Percentiles rank a stretch among this genome's conserved stretches.
Conservation (phyloP, 2,329 filamentous ascomycete species). For the Thielaviopsis musarum region DNA sequence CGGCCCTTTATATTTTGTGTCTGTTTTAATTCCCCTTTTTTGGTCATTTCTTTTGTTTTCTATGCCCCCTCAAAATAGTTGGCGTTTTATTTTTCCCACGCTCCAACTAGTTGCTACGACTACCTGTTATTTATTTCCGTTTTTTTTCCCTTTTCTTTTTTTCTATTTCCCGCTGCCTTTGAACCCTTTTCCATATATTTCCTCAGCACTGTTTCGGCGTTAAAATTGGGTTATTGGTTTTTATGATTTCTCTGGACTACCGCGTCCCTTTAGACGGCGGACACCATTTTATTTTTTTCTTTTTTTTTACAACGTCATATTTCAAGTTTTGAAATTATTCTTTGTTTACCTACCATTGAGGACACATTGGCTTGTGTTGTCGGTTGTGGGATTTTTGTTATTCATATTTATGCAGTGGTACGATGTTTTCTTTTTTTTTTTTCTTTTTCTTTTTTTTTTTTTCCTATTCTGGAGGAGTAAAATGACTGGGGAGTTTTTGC, state of each 20-base stretch:
- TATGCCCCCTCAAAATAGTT: not conserved
- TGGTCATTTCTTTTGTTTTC: conserved; percentile 1
- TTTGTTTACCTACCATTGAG: not conserved
- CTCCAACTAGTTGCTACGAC: conserved; percentile 5
- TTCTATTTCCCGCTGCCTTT: conserved; percentile 1
- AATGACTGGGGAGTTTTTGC: conserved; percentile 6
- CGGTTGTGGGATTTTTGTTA: not conserved
- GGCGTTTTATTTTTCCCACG: conserved; percentile 1
- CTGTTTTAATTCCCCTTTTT: not conserved
- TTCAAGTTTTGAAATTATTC: conserved; percentile 1
- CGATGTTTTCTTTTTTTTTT: conserved; percentile 6
- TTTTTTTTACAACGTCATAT: not conserved
- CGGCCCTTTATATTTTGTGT: conserved; percentile 2
- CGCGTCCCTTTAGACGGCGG: conserved; percentile 7
- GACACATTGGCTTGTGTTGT: not conserved
- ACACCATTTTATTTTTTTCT: conserved; percentile 4
- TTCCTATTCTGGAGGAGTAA: conserved; percentile 4
- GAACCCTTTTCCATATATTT: not conserved
- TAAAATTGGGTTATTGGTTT: conserved; percentile 7
- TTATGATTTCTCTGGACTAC: conserved; percentile 5
- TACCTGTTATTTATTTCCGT: conserved; percentile 3
- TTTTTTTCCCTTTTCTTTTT: conserved; percentile 1
- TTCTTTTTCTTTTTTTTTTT: conserved; percentile 1
- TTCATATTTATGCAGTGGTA: conserved; percentile 9
- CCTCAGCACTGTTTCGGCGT: conserved; percentile 10